Base-by-base conservation (phyloP, 306 rosid species). In the Hylodesmum podocarpum region DNA sequence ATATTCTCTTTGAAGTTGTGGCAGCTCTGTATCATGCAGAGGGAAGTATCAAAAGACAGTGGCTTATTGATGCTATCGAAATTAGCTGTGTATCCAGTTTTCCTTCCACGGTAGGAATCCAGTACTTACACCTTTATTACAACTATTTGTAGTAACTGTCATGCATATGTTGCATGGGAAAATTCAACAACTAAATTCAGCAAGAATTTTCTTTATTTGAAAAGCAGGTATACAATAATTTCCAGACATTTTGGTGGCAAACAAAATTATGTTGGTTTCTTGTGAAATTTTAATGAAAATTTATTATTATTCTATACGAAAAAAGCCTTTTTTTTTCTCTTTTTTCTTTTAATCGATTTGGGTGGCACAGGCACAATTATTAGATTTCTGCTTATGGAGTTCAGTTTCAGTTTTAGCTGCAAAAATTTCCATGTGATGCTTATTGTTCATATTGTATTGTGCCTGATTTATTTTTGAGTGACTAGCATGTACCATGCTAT, bases 31-130 rank as follows among this genome's bases (percentile, higher is more conserved):
- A 90, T 68, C 84, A 83, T 44, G 96, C 89, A 49, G 98, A 95
- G 84, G 90, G 85, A 80, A 87, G 86, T 75, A 66, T 89, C 79
- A 90, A 81, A 80, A 85, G 89, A 77, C 96, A 83, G 84, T 95
- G 98, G 98, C 88, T 92, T 69, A 79, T 88, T 80, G 96, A 90
- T 74, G 91, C 93, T 25, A 85, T 86, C n/a, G 97, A 90, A 88
- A 86, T 87, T 82, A 92, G 97, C 86, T 92, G 98, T 7, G 83
- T 95, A 16, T 89, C 97, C 25, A 73, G 80, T 65, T 84, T 86
- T 84, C 98, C 97, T 44, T 92, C 97, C 65, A 89, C 86, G 92
- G 98, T 95, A 90, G 34, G 91, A 69, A 70, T 57, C 11, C 39
- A n/a, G 15, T 39, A 36, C 55, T 73, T 31, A 78, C 72, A 28